Conservation (phyloP, 1,139 yeast genomes). For the Hemisphaericaspora xylanilytica region DNA sequence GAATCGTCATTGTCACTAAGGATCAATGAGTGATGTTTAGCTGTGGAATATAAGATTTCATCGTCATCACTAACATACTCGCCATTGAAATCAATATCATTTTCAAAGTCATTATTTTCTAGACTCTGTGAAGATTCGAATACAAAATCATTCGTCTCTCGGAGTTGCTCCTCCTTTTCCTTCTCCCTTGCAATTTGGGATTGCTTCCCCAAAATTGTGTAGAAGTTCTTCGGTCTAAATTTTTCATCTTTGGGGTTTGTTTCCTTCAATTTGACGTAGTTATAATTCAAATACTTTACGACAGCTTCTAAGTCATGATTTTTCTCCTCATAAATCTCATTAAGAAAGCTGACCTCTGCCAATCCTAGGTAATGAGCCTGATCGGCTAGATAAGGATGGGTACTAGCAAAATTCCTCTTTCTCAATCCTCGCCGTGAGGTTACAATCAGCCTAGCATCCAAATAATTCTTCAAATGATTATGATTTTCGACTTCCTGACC, state of each 20-base stretch:
- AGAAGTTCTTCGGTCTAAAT: constrained; percentile 39
- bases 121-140: neutral
- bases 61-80: constrained; percentile 12
- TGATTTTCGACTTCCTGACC: constrained; percentile 15
- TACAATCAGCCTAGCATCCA: constrained; percentile 11
- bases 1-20: constrained; percentile 12
- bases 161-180: constrained; percentile 8
- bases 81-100: constrained; percentile 8
- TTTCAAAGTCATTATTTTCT: constrained; percentile 4
- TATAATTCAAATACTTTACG: constrained; percentile 34
- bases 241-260: constrained; percentile 41
- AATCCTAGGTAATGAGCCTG: constrained; percentile 48
- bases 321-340: constrained; percentile 36
- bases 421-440: constrained; percentile 34
- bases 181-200: constrained; percentile 12
- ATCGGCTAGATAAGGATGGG: constrained; percentile 49
- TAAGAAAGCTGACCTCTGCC: constrained; percentile 33
- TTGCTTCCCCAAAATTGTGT: constrained; percentile 32
- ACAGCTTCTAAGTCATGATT: constrained; percentile 34
- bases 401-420: constrained; percentile 44
- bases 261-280: constrained; percentile 31
- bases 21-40: constrained; percentile 10
- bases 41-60: constrained; percentile 10
- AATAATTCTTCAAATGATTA: constrained; percentile 14
- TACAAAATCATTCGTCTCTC: constrained; percentile 1